Base-by-base conservation (phyloP, 345 rosid species). In the Kandelia obovata region DNA sequence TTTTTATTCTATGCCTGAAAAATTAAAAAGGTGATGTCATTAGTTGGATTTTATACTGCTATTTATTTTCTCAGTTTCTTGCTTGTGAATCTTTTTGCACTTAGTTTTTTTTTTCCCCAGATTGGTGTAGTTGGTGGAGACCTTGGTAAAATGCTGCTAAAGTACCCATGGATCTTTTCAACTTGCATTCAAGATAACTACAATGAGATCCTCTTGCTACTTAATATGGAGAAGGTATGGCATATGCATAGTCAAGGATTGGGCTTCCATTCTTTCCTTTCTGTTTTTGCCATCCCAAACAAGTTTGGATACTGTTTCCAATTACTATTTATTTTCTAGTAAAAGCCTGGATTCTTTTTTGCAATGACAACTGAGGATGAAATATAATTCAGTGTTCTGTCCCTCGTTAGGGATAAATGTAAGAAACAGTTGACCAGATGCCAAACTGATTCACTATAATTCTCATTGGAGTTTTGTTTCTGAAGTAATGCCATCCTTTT, bases 101-200 rank as follows among this genome's bases (percentile, higher is more conserved):
- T 25, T 76, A n/a, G 61, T 5, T 60, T 31, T 56, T 51, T 5
- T 60, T 31, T 56, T 51, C 65, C 69, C 46, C 78, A 90, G 97
- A 77, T 85, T 68, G 82, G 78, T 75, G 77, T 73, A 25, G 79
- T 59, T 51, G 71, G 77, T 79, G 70, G 79, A 37, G 84, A 81
- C 72, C 65, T 86, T 64, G 91, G 90, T 30, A 85, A 83, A 76
- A 71, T 93, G 69, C 66, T 94, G 78, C 26, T 81, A 43, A 91
- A 89, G 72, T 91, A 89, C 83, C 98, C 96, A 13, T 91, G 97
- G 97, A 77, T 94, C 61, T 86, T 91, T 63, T 89, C 95, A 26
- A 49, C 85, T 0, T 79, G 91, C 70, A 69, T 91, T 71, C 94
- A 83, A 78, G 81, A 81, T 60, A 88, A 93, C 62, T 87, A 83